Conservation (phyloP, 768 basidiomycete species). For the Sarcomyxa edulis region DNA sequence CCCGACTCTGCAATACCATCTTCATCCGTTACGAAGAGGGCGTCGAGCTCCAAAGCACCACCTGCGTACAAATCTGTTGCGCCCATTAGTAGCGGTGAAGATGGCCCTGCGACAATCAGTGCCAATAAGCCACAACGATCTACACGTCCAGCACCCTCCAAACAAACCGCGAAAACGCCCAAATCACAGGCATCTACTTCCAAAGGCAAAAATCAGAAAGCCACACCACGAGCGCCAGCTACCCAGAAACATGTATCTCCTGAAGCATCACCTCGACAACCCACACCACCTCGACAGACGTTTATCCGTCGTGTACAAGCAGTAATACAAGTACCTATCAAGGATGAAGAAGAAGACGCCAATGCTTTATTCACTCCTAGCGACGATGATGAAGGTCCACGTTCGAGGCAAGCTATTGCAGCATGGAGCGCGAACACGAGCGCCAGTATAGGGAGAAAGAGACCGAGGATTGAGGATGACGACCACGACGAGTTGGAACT, state of each 20-base stretch:
- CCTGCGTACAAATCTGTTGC: slow-evolving; percentile 22
- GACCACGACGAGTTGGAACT: no score
- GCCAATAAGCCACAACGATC: slow-evolving; percentile 9
- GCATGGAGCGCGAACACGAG: no score
- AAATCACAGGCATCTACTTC: not conserved
- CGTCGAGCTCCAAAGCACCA: slow-evolving; percentile 23
- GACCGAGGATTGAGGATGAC: not conserved
- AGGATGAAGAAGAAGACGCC: slow-evolving; percentile 55
- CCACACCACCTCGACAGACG: slow-evolving; percentile 17
- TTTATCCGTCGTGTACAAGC: slow-evolving; percentile 66
- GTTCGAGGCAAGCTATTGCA: no score
- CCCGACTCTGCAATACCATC: slow-evolving; percentile 21
- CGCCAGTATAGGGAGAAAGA: not conserved
- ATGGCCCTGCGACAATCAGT: slow-evolving; percentile 16
- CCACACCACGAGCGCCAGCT: not conserved
- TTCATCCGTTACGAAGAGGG: slow-evolving; percentile 22
- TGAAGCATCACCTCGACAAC: not conserved
- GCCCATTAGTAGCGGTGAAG: slow-evolving; percentile 19
- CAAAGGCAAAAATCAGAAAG: not conserved
- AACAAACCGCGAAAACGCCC: slow-evolving; percentile 1
- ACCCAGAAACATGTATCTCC: not conserved
- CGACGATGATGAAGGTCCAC: no score
- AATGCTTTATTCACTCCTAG: slow-evolving; percentile 14
- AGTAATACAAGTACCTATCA: slow-evolving; percentile 46
- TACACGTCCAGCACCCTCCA: slow-evolving; percentile 1